Base-by-base conservation (phyloP, 306 rosid species). In the Malus orientalis region DNA sequence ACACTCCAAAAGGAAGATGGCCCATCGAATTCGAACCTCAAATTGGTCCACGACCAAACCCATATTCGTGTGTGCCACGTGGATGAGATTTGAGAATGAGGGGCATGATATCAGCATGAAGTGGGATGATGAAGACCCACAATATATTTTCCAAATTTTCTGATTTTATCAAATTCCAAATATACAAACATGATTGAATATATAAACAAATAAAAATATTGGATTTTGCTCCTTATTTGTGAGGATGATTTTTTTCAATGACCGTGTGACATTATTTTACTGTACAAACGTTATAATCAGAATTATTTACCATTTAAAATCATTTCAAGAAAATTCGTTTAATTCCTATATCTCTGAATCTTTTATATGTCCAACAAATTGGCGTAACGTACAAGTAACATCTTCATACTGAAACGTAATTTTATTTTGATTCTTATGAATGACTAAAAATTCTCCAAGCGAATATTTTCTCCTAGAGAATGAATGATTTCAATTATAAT, bases 51-150 rank as follows among this genome's bases (percentile, higher is more conserved):
- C 77, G 62, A 79, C 92, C 92, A 71, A 87, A 89, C 86, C 87
- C 84, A 81, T 63, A 78, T 74, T 74, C 79, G 25, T 74, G 55
- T 72, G 70, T 82, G 97, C 87, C 88, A 90, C 94, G 96, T 91
- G 89, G 69, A 32, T 32, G 30, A 22, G 82, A 83, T 8, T 19
- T 71, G 59, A 32, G 78, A 72, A 76, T 22, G 77, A 76, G 86
- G 45, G 84, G 60, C 81, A 77, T 91, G 98, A 90, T 75, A 73
- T 90, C 90, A 93, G 94, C 98, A 88, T 93, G 98, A 93, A 85
- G 96, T 93, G 81, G 86, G 87, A 84, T 91, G 87, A 74, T 81
- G 75, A 87, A 89, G 89, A 76, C 85, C 85, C 86, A 74, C 80
- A 51, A 66, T 49, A 66, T 49, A 57, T 61, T 58, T 75, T 64